Base-by-base conservation (phyloP, 2,329 filamentous ascomycete genomes). In the Zymoseptoria ardabiliae region DNA sequence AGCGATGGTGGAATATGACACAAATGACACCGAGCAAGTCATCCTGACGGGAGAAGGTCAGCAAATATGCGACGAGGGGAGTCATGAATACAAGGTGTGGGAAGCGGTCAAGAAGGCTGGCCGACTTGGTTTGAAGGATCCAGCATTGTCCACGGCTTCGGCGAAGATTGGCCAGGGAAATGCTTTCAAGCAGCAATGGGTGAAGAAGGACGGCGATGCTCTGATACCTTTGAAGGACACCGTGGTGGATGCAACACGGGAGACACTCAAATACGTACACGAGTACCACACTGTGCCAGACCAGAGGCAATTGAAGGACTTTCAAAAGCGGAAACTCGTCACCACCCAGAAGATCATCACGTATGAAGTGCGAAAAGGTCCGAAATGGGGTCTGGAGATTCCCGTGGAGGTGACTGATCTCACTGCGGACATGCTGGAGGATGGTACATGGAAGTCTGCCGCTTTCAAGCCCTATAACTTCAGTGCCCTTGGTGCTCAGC, bases 341-440 rank as follows among this genome's bases (percentile, higher is more conserved):
- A 87, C 83, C 66, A 80, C 90, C 71, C 85, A 90, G 68, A 97
- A 97, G 79, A 84, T 90, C 60, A 88, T 96, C 69, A 86, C 80
- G 73, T 99, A 94, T 82, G 88, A 84, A 67, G 85, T 96, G 61
- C 79, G 79, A 61, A 97, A 97, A 79, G 94, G 91, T 0, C 77
- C 86, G 61, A 96, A 96, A 75, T 99, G 91, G 73, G 90, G 91
- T 50, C 84, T 89, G 54, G 88, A 96, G 76, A 89, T 97, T 65
- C 82, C 88, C 52, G 91, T 95, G 76, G 92, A 97, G 78, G 91
- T 95, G 76, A 97, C 94, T 50, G 94, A 99, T 73, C 79, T 99
- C 71, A 97, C 94, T 10, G 88, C 86, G 56, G 94, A 99, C 59
- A 96, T 99, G 89, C 80, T 99, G 65, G 80, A 86, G 53, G 88